Evolutionary conservation across 116 monocot species (phyloP), one percentile per base, ranked within the genome.

Genomic region (Zostera marina): DNA sequence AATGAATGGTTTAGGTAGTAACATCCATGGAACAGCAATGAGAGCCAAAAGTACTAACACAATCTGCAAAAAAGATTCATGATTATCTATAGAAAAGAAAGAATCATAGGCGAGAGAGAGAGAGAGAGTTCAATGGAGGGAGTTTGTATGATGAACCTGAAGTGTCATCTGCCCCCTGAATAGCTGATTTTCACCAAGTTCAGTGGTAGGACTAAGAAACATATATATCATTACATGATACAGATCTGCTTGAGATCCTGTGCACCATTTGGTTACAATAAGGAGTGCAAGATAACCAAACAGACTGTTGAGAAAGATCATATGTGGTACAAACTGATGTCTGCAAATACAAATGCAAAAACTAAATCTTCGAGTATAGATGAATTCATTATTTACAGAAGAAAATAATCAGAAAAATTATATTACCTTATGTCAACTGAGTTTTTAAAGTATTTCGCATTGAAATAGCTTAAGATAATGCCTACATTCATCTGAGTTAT

Each of bases 141-240:
- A 5, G 44, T 20, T 59, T n/a, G 16, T 42, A 55, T 13, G 21
- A 11, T 19, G 40, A 42, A 1, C 98, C 91, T 99, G 98, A 47
- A 99, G 58, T 42, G 66, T 14, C 60, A 69, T 90, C 69, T 99
- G 98, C 14, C 98, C 98, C 83, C 83, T 81, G 77, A 99, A 83
- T 43, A 99, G 71, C 64, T 99, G 81, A 72, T 99, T 99, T 64
- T 79, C 98, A 61, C 80, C 83, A 61, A 99, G 91, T 72, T 87
- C 76, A 9, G 73, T 80, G 8, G 75, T 78, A 24, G 98, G 98
- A 63, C 83, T 84, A 57, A 99, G 75, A 64, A 99, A 99, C 98
- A 99, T 99, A 68, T 99, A 99, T 55, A 99, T 99, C 91, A 99
- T 99, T 22, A 99, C 91, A 81, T 99, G 98, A 75, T 99, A 99